Conservation (phyloP, 2,329 filamentous ascomycete species). For the Magnaporthiopsis incrustans region DNA sequence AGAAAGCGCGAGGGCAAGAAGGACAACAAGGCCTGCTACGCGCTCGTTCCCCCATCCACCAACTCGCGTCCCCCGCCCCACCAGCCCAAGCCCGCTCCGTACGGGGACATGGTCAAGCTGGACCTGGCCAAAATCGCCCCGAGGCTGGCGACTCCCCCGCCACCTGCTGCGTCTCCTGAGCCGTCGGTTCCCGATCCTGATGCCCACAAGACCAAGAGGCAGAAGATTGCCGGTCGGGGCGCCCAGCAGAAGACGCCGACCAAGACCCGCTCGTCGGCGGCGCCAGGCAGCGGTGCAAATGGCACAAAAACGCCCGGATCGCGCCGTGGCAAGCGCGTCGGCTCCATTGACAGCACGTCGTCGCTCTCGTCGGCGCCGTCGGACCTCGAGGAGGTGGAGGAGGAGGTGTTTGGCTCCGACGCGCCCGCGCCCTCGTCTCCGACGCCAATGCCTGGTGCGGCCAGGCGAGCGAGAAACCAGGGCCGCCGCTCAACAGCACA, state of each 20-base stretch:
- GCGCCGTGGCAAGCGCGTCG: constrained; percentile 16
- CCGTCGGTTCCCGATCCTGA: constrained; percentile 14
- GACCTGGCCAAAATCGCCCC: constrained; percentile 24
- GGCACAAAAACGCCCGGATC: constrained; percentile 8
- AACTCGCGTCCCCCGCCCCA: constrained; percentile 33
- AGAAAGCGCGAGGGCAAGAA: constrained; percentile 51
- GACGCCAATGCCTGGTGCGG: neutral
- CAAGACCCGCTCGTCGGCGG: constrained; percentile 9
- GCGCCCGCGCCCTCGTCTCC: constrained; percentile 2
- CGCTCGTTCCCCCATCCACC: constrained; percentile 43
- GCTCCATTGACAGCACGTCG: constrained; percentile 22
- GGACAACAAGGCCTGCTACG: constrained; percentile 41
- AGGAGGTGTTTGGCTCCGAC: constrained; percentile 7
- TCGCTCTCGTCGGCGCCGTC: constrained; percentile 26
- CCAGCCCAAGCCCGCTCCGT: constrained; percentile 41
- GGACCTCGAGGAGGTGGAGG: constrained; percentile 12
- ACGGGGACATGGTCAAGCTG: constrained; percentile 36
- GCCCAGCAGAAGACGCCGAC: constrained; percentile 13
- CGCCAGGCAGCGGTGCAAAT: constrained; percentile 8
- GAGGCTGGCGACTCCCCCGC: constrained; percentile 7
- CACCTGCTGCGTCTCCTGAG: neutral
- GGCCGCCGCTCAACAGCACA: constrained; percentile 7
- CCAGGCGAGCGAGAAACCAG: constrained; percentile 4
- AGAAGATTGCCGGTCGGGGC: constrained; percentile 8
- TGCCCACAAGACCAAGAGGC: constrained; percentile 24